Percentiles rank a stretch among this genome's conserved stretches.
Conservation (phyloP, 768 basidiomycete species). For the Ramaria sp. region DNA sequence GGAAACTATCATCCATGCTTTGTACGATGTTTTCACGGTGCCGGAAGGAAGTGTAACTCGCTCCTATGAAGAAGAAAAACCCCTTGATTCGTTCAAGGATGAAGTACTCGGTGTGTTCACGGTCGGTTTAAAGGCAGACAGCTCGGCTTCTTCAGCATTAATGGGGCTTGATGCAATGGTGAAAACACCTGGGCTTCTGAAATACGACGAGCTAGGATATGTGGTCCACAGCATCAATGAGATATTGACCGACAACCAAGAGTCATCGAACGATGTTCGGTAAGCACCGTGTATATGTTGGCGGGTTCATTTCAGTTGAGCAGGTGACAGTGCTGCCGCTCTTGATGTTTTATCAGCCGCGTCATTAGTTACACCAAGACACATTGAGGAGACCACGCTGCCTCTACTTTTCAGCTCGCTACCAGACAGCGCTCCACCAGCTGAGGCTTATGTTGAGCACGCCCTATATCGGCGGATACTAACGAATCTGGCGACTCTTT, state of each 20-base stretch:
- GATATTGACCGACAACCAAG: constrained; percentile 41
- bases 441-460: constrained; percentile 45
- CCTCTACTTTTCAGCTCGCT: constrained; percentile 70
- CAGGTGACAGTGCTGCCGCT: constrained; percentile 38
- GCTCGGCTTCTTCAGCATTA: constrained; percentile 50
- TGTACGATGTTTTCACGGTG: constrained; percentile 40
- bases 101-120: constrained; percentile 56
- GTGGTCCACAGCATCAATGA: constrained; percentile 70
- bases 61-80: constrained; percentile 21
- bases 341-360: constrained; percentile 57
- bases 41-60: constrained; percentile 31
- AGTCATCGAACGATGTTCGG: constrained; percentile 47
- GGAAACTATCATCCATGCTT: constrained; percentile 21
- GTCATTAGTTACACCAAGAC: constrained; percentile 44
- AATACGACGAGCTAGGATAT: constrained; percentile 67
- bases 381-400: constrained; percentile 65
- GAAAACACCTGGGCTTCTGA: constrained; percentile 51
- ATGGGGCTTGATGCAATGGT: constrained; percentile 55
- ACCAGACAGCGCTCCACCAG: constrained; percentile 52
- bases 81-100: constrained; percentile 60
- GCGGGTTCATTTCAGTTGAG: neutral
- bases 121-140: constrained; percentile 41
- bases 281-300: constrained; percentile 22
- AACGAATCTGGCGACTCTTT: constrained; percentile 59
- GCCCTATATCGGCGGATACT: constrained; percentile 58